Conservation (phyloP, 2,329 filamentous ascomycete species). For the Stemphylium vesicarium region DNA sequence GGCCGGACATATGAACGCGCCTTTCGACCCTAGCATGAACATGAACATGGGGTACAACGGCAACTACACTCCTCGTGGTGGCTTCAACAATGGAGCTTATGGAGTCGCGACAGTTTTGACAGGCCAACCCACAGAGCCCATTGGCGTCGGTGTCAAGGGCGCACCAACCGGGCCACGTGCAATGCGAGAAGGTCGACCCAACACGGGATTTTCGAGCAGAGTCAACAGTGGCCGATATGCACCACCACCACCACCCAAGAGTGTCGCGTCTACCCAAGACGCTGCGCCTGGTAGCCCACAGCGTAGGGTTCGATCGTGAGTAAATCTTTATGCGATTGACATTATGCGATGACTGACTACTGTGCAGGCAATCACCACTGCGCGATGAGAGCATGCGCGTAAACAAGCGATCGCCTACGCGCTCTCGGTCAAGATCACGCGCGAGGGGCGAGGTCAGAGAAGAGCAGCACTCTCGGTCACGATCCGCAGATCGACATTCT, state of each 20-base stretch:
- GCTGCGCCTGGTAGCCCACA: slow-evolving; percentile 31
- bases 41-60: slow-evolving; percentile 49
- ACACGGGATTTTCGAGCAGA: slow-evolving; percentile 74
- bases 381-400: slow-evolving; percentile 43
- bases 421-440: slow-evolving; percentile 50
- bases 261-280: slow-evolving; percentile 28
- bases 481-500: slow-evolving; percentile 53
- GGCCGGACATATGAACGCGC: slow-evolving; percentile 56
- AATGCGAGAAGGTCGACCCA: slow-evolving; percentile 87
- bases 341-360: slow-evolving; percentile 9
- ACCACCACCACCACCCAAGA: slow-evolving; percentile 25
- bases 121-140: slow-evolving; percentile 44
- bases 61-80: slow-evolving; percentile 54
- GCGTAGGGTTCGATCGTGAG: slow-evolving; percentile 41
- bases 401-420: slow-evolving; percentile 50
- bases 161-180: slow-evolving; percentile 94
- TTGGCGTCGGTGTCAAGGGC: slow-evolving; percentile 66
- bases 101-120: slow-evolving; percentile 47
- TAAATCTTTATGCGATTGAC: slow-evolving; percentile 1
- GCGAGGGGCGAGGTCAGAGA: slow-evolving; percentile 30
- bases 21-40: slow-evolving; percentile 49
- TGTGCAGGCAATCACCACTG: slow-evolving; percentile 38
- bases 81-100: slow-evolving; percentile 48
- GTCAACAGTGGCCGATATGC: slow-evolving; percentile 47
- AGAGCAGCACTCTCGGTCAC: slow-evolving; percentile 29